Base-by-base conservation (phyloP, 768 basidiomycete species). In the Gloeophyllum trabeum region DNA sequence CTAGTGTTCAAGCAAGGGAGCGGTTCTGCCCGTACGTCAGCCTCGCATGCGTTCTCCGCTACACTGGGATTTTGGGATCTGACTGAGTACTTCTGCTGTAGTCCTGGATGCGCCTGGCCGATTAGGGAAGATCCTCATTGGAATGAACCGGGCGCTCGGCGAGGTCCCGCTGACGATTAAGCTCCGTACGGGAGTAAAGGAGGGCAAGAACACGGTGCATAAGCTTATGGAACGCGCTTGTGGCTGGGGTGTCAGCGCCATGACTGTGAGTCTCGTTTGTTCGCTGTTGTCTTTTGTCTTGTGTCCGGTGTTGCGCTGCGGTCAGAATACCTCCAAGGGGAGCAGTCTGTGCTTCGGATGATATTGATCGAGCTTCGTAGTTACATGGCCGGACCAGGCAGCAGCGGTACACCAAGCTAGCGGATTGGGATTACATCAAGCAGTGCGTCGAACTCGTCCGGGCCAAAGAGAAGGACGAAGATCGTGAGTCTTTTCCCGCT, bases 311-410 rank as follows among this genome's bases (percentile, higher is more conserved):
- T 35, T n/a, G n/a, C n/a, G n/a, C n/a, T n/a, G n/a, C 4, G 7
- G n/a, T n/a, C n/a, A n/a, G n/a, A n/a, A n/a, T n/a, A n/a, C n/a
- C n/a, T n/a, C n/a, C n/a, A n/a, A n/a, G n/a, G n/a, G n/a, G n/a
- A n/a, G n/a, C n/a, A n/a, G n/a, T n/a, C n/a, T n/a, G n/a, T n/a
- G n/a, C n/a, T n/a, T n/a, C n/a, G n/a, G n/a, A n/a, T n/a, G n/a
- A n/a, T 30, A 12, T 43, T 21, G 45, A 7, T 20, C 32, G 35
- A 5, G 30, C n/a, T n/a, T 23, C 35, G 14, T 45, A 98, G 94
- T 67, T 99, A n/a, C 94, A 99, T 56, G 94, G 94, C 6, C 77
- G 96, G 21, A 89, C 91, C 4, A 70, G 93, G 26, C 92, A 97
- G 60, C 96, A 98, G 56, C 76, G 96, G 28, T 99, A 99, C 52